Evolutionary conservation across 2,329 filamentous ascomycete genomes (phyloP), one percentile per base, ranked within the genome.

Genomic region (Penicillium griseofulvum): DNA sequence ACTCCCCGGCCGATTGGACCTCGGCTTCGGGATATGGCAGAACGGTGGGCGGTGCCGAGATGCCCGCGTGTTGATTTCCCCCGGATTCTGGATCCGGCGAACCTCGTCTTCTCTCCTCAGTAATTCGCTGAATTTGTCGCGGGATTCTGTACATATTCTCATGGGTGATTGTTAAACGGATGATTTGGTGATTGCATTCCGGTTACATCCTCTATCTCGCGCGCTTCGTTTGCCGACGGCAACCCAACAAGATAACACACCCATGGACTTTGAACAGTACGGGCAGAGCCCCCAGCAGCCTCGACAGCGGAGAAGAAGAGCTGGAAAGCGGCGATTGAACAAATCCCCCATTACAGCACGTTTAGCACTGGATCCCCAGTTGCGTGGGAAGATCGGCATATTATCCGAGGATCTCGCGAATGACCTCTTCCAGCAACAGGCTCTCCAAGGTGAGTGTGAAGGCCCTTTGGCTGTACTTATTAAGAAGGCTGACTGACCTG

Each of bases 351-450:
- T 96, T 55, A 83, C 89, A 55, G 92, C 91, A 54, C 86, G 89
- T 55, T 80, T 97, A 48, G 83, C 95, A 36, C 84, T 97, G 54
- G 91, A 96, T 73, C 89, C 91, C 69, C 87, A 89, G 71, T 81
- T 96, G 66, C 90, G 88, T 74, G 90, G 90, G 50, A 90, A 96
- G 69, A 82, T 92, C 58, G 94, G 91, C 60, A 83, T 94, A 61
- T 75, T 97, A 50, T 96, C 93, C 12, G 87, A 91, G 66, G 91
- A 96, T 72, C 81, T 99, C 49, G 91, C 92, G 67, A 80, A 82
- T 44, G 89, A 95, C 68, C 81, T 97, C 49, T 95, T 75, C 86
- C 89, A 59, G 77, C 84, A 65, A 68, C 82, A 64, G 74, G 75
- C 62, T 66, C 78, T 68, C 72, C 83, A 86, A 71, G 73, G 82